A percentile compares a stretch with the other conserved stretches of the same genome.
These are phyloP conservation scores for Nothopassalora personata DNA, from an alignment of 2,329 filamentous ascomycete species.

Conservation along the genomic window DNA sequence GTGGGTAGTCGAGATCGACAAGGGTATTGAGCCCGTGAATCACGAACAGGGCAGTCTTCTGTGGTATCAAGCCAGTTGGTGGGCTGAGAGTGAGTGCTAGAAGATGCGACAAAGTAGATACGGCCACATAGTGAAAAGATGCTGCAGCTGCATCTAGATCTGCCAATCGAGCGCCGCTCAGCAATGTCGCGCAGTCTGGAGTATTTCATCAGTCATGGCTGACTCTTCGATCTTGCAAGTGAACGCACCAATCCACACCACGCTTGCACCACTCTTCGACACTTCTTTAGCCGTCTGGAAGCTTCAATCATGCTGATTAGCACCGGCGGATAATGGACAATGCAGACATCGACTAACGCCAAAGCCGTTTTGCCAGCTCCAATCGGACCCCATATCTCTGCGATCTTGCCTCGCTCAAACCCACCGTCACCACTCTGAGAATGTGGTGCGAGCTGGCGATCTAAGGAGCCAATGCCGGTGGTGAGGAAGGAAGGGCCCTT, in stretches of 20 bases:
- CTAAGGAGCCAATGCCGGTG: slow-evolving; percentile 5
- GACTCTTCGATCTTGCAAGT: background rate
- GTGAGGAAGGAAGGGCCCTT: background rate
- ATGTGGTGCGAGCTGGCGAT: slow-evolving; percentile 3
- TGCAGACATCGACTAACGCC: slow-evolving; percentile 43
- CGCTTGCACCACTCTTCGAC: slow-evolving; percentile 55
- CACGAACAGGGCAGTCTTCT: slow-evolving; percentile 62
- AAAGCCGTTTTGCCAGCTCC: slow-evolving; percentile 80
- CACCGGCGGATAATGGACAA: too few relatives aligned
- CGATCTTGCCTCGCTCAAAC: slow-evolving; percentile 68
- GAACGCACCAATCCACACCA: slow-evolving; percentile 75
- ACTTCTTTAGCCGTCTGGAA: slow-evolving; percentile 64
- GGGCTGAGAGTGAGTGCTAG: slow-evolving; percentile 68
- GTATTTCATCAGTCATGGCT: background rate
- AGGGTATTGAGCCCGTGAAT: slow-evolving; percentile 74
- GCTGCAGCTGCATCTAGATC: background rate
- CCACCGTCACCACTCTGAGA: slow-evolving; percentile 38
- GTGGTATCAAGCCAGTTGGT: slow-evolving; percentile 58
- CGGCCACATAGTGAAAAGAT: slow-evolving; percentile 58
- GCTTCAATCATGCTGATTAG: slow-evolving; percentile 40
- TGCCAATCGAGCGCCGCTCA: slow-evolving; percentile 8
- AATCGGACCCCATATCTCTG: slow-evolving; percentile 82
- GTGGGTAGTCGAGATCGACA: slow-evolving; percentile 71
- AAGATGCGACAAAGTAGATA: slow-evolving; percentile 57
- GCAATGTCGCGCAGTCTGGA: slow-evolving; percentile 10